Evolutionary conservation across 2,329 filamentous ascomycete genomes (phyloP).

Genomic region (Lachnellula occidentalis): DNA sequence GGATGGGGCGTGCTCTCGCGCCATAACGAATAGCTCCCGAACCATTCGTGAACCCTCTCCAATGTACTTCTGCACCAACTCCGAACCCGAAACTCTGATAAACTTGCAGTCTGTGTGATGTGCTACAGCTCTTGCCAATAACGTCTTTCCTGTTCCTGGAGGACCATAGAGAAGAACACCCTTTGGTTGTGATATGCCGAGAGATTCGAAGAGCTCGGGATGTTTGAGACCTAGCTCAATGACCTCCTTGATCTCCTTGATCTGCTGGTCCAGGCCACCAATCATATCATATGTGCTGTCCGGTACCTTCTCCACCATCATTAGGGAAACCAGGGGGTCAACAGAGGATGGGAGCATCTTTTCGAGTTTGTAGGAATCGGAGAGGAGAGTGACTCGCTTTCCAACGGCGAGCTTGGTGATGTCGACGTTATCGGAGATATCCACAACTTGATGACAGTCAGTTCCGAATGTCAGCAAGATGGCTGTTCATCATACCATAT

Average conservation of each 20-base stretch:
- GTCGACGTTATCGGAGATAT: conserved; percentile 91
- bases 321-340: conserved; percentile 95
- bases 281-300: conserved; percentile 99
- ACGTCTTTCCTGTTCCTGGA: conserved; percentile 93
- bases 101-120: conserved; percentile 99
- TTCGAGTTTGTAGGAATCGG: conserved; percentile 97
- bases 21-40: conserved; percentile 98
- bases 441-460: conserved; percentile 63
- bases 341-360: conserved; percentile 98
- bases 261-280: conserved; percentile 95
- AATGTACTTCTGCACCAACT: conserved; percentile 98
- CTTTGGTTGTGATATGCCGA: conserved; percentile 97
- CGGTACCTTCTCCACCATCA: conserved; percentile 99
- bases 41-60: conserved; percentile 98
- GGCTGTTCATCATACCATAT: conserved; percentile 66
- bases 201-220: conserved; percentile 96
- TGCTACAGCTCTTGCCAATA: conserved; percentile 89
- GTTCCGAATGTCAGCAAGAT: background rate
- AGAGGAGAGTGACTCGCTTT: conserved; percentile 94
- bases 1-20: conserved; percentile 91
- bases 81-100: conserved; percentile 92
- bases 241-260: conserved; percentile 99
- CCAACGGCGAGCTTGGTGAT: conserved; percentile 92
- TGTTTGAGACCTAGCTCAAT: conserved; percentile 98
- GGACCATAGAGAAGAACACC: conserved; percentile 95